These are phyloP conservation scores for Chlamydomonas schloesseri DNA, from an alignment of 139 green algal genomes.

Conservation along the genomic window DNA sequence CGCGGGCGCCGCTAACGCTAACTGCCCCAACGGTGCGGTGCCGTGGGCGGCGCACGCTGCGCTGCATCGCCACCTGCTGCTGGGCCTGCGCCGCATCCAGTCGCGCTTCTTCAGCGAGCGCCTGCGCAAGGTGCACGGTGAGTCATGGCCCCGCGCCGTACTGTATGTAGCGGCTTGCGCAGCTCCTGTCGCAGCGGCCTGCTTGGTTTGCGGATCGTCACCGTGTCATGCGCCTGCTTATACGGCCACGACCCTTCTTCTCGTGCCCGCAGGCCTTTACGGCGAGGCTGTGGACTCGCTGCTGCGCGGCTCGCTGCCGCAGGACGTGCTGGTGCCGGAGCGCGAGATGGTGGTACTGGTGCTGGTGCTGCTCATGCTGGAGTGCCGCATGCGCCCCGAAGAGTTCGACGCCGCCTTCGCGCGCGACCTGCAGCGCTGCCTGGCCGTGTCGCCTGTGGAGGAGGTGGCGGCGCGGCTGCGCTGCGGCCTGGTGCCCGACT, in stretches of 20 bases:
- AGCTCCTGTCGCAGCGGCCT: too few relatives aligned
- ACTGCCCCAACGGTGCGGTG: background rate
- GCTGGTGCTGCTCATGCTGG: constrained; percentile 38
- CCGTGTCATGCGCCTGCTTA: too few relatives aligned
- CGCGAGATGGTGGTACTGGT: constrained; percentile 45
- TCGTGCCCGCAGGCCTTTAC: constrained; percentile 10
- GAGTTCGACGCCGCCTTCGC: constrained; percentile 44
- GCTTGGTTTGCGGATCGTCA: too few relatives aligned
- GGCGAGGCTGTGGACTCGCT: constrained; percentile 31
- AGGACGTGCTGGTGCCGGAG: constrained; percentile 45
- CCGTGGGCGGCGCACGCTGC: constrained; percentile 35
- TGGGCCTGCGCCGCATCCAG: constrained; percentile 40
- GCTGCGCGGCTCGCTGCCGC: constrained; percentile 28
- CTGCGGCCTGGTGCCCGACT: constrained; percentile 38
- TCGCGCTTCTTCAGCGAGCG: constrained; percentile 33
- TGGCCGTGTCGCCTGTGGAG: constrained; percentile 23
- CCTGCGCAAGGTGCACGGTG: constrained; percentile 34
- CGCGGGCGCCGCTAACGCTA: background rate
- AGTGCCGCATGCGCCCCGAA: constrained; percentile 40
- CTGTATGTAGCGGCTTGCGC: too few relatives aligned
- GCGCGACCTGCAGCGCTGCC: constrained; percentile 40
- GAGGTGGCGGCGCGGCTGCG: constrained; percentile 36
- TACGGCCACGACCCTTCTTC: too few relatives aligned
- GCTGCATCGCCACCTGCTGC: constrained; percentile 39
- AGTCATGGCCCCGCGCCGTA: background rate